A percentile compares a stretch with the other conserved stretches of the same genome.
Conservation (phyloP, 148 eudicot genomes). For the Pharnaceum exiguum region DNA sequence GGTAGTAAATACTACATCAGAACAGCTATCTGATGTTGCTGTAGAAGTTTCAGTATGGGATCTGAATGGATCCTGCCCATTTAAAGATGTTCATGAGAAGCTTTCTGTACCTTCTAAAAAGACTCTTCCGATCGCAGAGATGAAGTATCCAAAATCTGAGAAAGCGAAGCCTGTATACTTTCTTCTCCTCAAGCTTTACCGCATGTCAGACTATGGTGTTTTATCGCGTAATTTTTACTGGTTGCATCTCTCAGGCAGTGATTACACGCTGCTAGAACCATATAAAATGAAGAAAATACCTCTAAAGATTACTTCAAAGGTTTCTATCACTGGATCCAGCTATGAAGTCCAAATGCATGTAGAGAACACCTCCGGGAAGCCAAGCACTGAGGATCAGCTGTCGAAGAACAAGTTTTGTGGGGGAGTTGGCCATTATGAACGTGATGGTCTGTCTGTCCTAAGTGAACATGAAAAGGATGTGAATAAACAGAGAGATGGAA, state of each 20-base stretch:
- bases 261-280: conserved; percentile 75
- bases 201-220: conserved; percentile 56
- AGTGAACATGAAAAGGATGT: conserved; percentile 3
- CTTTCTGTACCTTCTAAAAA: conserved; percentile 68
- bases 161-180: conserved; percentile 78
- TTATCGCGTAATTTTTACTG: conserved; percentile 91
- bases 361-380: conserved; percentile 66
- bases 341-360: conserved; percentile 60
- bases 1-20: conserved; percentile 86
- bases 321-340: conserved; percentile 42
- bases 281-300: conserved; percentile 64
- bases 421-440: conserved; percentile 14
- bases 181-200: conserved; percentile 82
- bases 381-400: conserved; percentile 32
- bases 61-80: conserved; percentile 69
- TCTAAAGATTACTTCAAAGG: conserved; percentile 63
- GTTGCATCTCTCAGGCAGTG: conserved; percentile 73
- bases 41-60: conserved; percentile 87
- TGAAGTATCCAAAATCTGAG: conserved; percentile 80
- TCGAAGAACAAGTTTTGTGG: conserved; percentile 35
- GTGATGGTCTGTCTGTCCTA: conserved; percentile 21
- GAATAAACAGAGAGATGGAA: conserved; percentile 23
- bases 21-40: conserved; percentile 63
- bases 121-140: conserved; percentile 57
- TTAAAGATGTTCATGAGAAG: conserved; percentile 51